phyloP scores from a whole-genome alignment of 1,284 basidiomycete genomes.

The Paramarasmius palmivorus region DNA sequence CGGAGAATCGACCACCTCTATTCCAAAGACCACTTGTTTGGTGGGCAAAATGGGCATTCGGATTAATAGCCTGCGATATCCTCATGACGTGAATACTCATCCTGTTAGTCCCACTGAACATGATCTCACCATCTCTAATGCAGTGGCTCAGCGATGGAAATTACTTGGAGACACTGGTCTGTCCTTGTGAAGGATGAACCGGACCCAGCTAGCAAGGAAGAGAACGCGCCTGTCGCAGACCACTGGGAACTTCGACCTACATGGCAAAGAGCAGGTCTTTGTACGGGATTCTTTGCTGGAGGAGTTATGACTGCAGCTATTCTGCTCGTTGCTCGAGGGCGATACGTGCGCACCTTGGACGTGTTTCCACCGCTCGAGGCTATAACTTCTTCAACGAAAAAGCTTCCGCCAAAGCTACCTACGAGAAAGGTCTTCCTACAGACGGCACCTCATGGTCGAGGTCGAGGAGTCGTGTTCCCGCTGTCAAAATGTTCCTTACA shows the following conservation, averaged over 20 bases:
- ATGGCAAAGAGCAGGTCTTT: conserved; percentile 37
- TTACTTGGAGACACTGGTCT: conserved; percentile 41
- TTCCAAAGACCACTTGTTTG: conserved; percentile 24
- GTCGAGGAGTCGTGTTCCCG: conserved; percentile 35
- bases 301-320: conserved; percentile 33
- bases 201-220: conserved; percentile 6
- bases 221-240: conserved; percentile 13
- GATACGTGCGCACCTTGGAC: conserved; percentile 36
- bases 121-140: neutral
- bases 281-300: conserved; percentile 28
- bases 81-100: conserved; percentile 31
- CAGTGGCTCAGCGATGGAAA: conserved; percentile 33
- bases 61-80: conserved; percentile 33
- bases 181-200: conserved; percentile 22
- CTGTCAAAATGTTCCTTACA: conserved; percentile 31
- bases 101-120: neutral
- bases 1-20: conserved; percentile 17
- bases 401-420: neutral
- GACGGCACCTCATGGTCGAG: conserved; percentile 33
- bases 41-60: conserved; percentile 36
- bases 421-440: conserved; percentile 37
- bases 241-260: conserved; percentile 33
- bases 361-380: conserved; percentile 27
- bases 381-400: conserved; percentile 7
- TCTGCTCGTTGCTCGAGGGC: conserved; percentile 34